Base-by-base conservation (phyloP, 257 asterid genomes). In the Mentha longifolia region DNA sequence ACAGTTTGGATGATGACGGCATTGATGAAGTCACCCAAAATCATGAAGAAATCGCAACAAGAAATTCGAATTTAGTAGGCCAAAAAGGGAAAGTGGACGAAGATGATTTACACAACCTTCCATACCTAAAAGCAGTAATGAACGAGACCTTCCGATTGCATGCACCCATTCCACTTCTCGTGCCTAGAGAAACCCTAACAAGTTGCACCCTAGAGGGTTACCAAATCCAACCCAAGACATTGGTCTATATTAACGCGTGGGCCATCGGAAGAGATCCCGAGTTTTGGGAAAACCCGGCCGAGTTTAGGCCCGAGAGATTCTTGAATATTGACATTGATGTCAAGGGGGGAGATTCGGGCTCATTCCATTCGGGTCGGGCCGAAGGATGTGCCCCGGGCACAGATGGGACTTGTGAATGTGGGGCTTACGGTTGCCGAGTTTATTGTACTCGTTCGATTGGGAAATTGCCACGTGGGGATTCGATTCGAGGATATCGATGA, bases 1-100 rank as follows among this genome's bases (percentile, higher is more conserved):
- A 6, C 11, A 5, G 37, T 72, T 17, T 63, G 77, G 77, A 55
- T 28, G 11, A 62, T 72, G 77, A 72, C 77, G 20, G 65, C 65
- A 10, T 62, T 72, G 15, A 63, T 51, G 47, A 52, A 63, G 46
- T 14, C 56, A 1, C 58, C 77, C n/a, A 20, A n/a, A 13, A 41
- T 37, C 20, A 61, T 72, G 76, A 51, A 62, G 14, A 72, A 72
- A 51, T 15, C 41, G 46, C 70, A 72, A 7, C 0, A 16, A 4
- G 65, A 72, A 39, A 51, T 72, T 15, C 45, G 76, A 39, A 62
- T 11, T 52, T 52, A 17, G 8, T 52, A 0, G 51, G 66, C 1
- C 0, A 12, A 25, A 73, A 63, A 13, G 71, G 65, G 15, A 16
- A 68, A 33, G 37, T 33, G 3, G 37, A 33, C 5, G 37, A 33